phyloP scores from a whole-genome alignment of 1,139 yeast genomes.

The Schizosaccharomyces versatilis region DNA sequence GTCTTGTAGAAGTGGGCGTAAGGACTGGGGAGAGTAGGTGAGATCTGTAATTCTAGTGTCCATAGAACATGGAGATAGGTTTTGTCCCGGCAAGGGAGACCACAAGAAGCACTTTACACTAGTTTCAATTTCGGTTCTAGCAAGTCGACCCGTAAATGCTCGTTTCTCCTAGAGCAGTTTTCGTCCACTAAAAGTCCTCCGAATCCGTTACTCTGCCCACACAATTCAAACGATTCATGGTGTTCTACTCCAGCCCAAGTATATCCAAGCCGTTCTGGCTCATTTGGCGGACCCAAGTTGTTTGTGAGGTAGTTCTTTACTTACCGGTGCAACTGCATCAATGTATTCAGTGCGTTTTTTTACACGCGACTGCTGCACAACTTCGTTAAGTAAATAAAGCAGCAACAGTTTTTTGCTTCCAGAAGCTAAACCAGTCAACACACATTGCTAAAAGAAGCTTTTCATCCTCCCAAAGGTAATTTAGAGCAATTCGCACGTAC shows the following conservation, averaged over 20 bases:
- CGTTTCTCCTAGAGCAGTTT: no score
- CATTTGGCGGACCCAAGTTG: conserved; percentile 10
- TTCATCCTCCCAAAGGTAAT: not conserved
- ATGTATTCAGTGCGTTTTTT: conserved; percentile 40
- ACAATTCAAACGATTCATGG: no score
- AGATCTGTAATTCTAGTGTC: no score
- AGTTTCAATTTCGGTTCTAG: no score
- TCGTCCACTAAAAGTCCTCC: no score
- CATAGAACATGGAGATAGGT: not conserved
- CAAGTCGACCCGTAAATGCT: no score
- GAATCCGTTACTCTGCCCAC: no score
- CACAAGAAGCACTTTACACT: no score
- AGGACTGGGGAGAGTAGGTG: no score
- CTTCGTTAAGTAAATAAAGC: conserved; percentile 60
- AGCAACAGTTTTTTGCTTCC: conserved; percentile 32
- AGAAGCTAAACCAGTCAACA: conserved; percentile 17
- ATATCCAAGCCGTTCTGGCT: not conserved
- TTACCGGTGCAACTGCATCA: conserved; percentile 31
- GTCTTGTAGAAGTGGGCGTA: no score
- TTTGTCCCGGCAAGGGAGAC: not conserved
- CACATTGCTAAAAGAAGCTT: not conserved
- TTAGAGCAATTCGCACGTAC: conserved; percentile 10
- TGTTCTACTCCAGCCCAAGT: no score
- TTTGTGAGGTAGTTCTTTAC: conserved; percentile 20
- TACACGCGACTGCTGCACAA: conserved; percentile 59